A percentile compares a stretch with the other conserved stretches of the same genome.
Conservation (phyloP, 192 early-diverging fungal genomes). For the Backusella macrospora region DNA sequence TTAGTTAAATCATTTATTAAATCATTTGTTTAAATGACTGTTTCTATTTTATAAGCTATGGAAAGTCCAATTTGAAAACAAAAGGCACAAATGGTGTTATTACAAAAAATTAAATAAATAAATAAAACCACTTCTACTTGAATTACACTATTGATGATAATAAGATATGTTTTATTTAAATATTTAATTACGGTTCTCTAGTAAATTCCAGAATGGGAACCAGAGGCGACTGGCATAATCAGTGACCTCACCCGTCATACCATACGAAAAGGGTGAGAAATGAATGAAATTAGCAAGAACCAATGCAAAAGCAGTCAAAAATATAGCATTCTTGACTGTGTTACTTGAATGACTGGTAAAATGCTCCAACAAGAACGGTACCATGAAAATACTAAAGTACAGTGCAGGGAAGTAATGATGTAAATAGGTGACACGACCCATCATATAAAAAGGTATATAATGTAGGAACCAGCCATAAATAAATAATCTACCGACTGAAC, state of each 20-base stretch:
- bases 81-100: no score
- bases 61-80: no score
- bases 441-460: slow-evolving; percentile 92
- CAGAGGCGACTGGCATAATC: slow-evolving; percentile 66
- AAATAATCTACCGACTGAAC: slow-evolving; percentile 71
- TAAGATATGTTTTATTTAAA: no score
- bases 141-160: no score
- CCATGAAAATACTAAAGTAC: slow-evolving; percentile 89
- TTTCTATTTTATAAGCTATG: no score
- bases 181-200: slow-evolving; percentile 48
- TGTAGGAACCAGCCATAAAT: slow-evolving; percentile 92
- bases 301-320: slow-evolving; percentile 34
- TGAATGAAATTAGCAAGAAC: slow-evolving; percentile 66
- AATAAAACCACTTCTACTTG: no score
- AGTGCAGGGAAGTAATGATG: slow-evolving; percentile 98
- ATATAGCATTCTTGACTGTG: neutral
- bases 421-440: slow-evolving; percentile 95
- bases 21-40: no score
- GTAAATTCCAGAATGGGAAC: slow-evolving; percentile 81
- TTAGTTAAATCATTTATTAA: no score
- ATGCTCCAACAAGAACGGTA: slow-evolving; percentile 80
- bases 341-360: slow-evolving; percentile 22
- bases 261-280: slow-evolving; percentile 84
- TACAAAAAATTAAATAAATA: no score
- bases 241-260: slow-evolving; percentile 69